Percentiles rank a stretch among this genome's conserved stretches.
Evolutionary conservation across 2,329 filamentous ascomycete genomes (phyloP).

Genomic region (Pseudophaeomoniella oleicola): DNA sequence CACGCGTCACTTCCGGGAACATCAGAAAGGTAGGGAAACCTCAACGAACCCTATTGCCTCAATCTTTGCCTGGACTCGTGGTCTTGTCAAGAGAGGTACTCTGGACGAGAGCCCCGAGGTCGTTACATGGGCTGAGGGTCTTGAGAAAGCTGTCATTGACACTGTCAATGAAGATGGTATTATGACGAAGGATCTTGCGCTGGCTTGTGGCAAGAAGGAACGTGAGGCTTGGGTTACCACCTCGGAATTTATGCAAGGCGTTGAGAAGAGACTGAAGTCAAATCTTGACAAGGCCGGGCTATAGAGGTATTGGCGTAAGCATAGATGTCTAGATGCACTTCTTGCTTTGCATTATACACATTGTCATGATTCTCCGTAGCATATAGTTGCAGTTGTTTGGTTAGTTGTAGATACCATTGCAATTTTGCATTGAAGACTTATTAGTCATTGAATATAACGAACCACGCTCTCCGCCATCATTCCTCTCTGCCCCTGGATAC

Average conservation of each 20-base stretch:
- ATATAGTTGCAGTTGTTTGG: no score
- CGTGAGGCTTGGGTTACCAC: conserved; percentile 83
- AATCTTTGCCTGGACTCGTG: conserved; percentile 98
- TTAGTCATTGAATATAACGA: no score
- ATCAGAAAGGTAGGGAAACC: conserved; percentile 95
- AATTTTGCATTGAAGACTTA: no score
- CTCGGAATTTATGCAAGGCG: conserved; percentile 77
- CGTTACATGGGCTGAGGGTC: conserved; percentile 74
- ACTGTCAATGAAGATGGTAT: conserved; percentile 86
- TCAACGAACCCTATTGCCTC: conserved; percentile 98
- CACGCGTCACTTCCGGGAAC: conserved; percentile 94
- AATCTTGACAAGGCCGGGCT: conserved; percentile 47
- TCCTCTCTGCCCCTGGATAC: no score
- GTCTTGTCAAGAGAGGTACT: conserved; percentile 81
- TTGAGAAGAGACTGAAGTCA: conserved; percentile 76
- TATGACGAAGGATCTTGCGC: conserved; percentile 99
- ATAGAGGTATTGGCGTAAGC: no score
- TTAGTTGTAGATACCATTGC: no score
- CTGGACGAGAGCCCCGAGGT: conserved; percentile 88
- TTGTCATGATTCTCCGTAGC: no score
- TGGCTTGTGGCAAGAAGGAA: conserved; percentile 78
- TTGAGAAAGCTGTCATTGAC: conserved; percentile 88
- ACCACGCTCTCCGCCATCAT: no score
- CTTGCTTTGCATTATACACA: no score
- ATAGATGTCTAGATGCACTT: conserved; percentile 3